Percentiles rank a stretch among this genome's conserved stretches.
phyloP scores from a whole-genome alignment of 2,329 filamentous ascomycete genomes.

The Stagonosporopsis rhizophila region DNA sequence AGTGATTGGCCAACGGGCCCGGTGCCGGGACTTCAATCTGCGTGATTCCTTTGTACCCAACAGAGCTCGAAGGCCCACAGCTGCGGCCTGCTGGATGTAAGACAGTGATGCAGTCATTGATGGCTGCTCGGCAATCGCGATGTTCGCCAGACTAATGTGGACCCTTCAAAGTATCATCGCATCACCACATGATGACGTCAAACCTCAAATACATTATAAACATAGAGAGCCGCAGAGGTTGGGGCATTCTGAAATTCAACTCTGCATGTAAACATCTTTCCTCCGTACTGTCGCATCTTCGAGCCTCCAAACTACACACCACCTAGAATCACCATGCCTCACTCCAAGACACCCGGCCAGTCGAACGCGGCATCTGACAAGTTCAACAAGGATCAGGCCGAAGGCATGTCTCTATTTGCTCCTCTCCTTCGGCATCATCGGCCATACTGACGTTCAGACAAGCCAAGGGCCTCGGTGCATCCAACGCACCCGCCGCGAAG shows the following conservation, averaged over 20 bases:
- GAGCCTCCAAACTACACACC: not conserved
- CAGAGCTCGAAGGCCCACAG: not conserved
- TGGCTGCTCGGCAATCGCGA: not conserved
- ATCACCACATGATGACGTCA: slow-evolving; percentile 14
- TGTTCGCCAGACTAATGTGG: slow-evolving; percentile 10
- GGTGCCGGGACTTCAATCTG: too few relatives aligned
- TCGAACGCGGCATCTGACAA: slow-evolving; percentile 28
- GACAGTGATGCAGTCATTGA: not conserved
- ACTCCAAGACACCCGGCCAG: slow-evolving; percentile 30
- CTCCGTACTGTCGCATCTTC: not conserved
- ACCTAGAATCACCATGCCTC: slow-evolving; percentile 17
- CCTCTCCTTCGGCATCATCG: rapidly evolving
- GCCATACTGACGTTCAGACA: not conserved
- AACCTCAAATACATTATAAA: slow-evolving; percentile 1
- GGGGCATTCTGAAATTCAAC: not conserved
- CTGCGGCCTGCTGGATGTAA: not conserved
- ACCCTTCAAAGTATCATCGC: slow-evolving; percentile 10
- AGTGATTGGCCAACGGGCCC: too few relatives aligned
- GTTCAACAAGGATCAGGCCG: slow-evolving; percentile 26
- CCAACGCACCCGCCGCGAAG: slow-evolving; percentile 26
- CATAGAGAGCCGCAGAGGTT: slow-evolving; percentile 1
- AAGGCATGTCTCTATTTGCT: slow-evolving; percentile 14
- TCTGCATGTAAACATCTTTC: not conserved
- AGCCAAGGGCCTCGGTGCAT: slow-evolving; percentile 28
- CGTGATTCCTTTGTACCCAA: not conserved